phyloP scores from a whole-genome alignment of 768 basidiomycete genomes.

The Leccinum pellstonianum region DNA sequence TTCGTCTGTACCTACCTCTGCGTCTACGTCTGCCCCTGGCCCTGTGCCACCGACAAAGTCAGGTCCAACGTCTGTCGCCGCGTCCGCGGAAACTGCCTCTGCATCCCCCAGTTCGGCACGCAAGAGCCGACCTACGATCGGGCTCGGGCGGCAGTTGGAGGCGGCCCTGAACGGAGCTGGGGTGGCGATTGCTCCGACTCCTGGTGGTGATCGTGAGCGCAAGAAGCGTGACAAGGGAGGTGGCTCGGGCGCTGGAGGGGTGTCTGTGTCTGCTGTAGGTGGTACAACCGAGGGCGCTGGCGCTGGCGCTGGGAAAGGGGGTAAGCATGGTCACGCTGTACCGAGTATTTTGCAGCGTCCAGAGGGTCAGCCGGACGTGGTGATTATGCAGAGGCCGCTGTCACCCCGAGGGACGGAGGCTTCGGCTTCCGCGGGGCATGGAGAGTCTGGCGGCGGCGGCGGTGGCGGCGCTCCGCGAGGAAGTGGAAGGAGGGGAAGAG shows the following conservation, averaged over 20 bases:
- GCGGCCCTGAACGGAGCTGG: slow-evolving; percentile 68
- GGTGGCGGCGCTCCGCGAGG: slow-evolving; percentile 21
- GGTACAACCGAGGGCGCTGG: background rate
- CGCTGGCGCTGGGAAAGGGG: background rate
- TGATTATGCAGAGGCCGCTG: slow-evolving; percentile 12
- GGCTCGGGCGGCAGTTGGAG: slow-evolving; percentile 67
- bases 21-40: background rate
- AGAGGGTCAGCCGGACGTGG: slow-evolving; percentile 13
- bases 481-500: slow-evolving; percentile 29
- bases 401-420: slow-evolving; percentile 16
- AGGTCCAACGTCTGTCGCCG: background rate
- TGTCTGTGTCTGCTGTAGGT: slow-evolving; percentile 12
- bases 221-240: slow-evolving; percentile 37
- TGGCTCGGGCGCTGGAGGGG: slow-evolving; percentile 4
- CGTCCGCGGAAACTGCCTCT: slow-evolving; percentile 1
- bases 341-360: slow-evolving; percentile 29
- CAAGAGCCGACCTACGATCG: slow-evolving; percentile 57
- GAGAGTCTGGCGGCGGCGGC: background rate
- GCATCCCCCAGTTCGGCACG: slow-evolving; percentile 33
- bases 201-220: slow-evolving; percentile 26
- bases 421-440: background rate
- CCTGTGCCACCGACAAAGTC: background rate
- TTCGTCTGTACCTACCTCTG: background rate
- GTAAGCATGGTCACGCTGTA: slow-evolving; percentile 14
- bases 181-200: slow-evolving; percentile 33